Evolutionary conservation across 148 eudicot genomes (phyloP).

Genomic region (Nyssa sinensis): DNA sequence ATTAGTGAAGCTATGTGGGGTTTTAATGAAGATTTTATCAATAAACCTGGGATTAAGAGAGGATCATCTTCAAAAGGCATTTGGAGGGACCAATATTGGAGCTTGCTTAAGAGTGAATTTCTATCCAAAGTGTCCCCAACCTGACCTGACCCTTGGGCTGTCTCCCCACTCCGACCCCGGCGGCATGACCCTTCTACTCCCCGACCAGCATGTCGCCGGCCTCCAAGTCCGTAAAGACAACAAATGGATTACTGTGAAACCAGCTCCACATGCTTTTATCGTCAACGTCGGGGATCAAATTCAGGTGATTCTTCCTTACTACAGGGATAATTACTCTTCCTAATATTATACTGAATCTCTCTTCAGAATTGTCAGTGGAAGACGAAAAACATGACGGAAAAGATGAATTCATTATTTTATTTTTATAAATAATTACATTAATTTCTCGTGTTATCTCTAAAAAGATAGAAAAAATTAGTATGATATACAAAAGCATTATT

Average conservation of each 20-base stretch:
- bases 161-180: conserved; percentile 95
- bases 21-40: conserved; percentile 61
- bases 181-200: conserved; percentile 77
- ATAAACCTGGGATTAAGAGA: conserved; percentile 63
- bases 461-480: no score
- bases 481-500: no score
- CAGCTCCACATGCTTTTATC: conserved; percentile 76
- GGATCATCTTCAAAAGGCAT: conserved; percentile 58
- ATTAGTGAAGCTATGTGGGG: conserved; percentile 57
- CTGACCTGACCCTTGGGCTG: conserved; percentile 80
- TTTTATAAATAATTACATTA: no score
- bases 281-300: conserved; percentile 90
- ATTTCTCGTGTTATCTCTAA: no score
- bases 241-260: conserved; percentile 80
- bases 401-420: no score
- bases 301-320: conserved; percentile 47
- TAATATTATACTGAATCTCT: no score
- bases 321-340: no score
- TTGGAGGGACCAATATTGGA: conserved; percentile 74
- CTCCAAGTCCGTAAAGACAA: conserved; percentile 70
- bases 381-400: no score
- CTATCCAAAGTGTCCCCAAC: conserved; percentile 94
- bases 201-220: conserved; percentile 70
- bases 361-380: no score
- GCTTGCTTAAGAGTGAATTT: conserved; percentile 71